Base-by-base conservation (phyloP, 1,139 yeast species). In the Yamadazyma siamensis region DNA sequence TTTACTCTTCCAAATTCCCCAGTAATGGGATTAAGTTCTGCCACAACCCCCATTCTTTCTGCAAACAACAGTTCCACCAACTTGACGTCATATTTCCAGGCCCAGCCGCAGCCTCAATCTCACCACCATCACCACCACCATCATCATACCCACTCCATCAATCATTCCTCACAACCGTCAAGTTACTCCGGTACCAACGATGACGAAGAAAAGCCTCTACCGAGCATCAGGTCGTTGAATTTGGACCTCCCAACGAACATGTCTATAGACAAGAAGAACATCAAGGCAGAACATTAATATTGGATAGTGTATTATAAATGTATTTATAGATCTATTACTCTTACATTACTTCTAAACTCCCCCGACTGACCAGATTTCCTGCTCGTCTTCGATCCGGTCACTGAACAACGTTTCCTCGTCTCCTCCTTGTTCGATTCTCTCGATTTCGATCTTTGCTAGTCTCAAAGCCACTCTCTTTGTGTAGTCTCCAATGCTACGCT, bases 361-460 rank as follows among this genome's bases (percentile, higher is more conserved):
- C 31, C 94, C 94, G 42, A 86, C 80, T 5, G 91, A 80, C 95
- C 95, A 86, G 21, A 88, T 79, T 55, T 88, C 96, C 34, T 59
- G 60, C 50, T 84, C 94, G 54, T 88, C 96, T 59, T 88, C 96
- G 48, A 76, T 75, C 47, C 85, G 71, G 54, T 88, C 96, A 43
- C 91, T 80, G 54, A 72, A 85, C 71, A 87, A 77, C 0, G 89
- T 74, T 47, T 85, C 95, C 12, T 71, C 86, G 52, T 88, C 96
- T 38, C 96, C 96, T 31, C 96, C 96, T 15, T 88, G 95, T 15
- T 74, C 81, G 19, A 86, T 71, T 61, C 95, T 76, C 47, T 86
- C 96, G 49, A 89, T 73, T 56, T 88, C 96, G 31, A 85, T 88
- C 20, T 65, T 66, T 0, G 96, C 96, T 45, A 89, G 72, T 56